Conservation (phyloP, 2,329 filamentous ascomycete genomes). For the Sporothrix schenckii region DNA sequence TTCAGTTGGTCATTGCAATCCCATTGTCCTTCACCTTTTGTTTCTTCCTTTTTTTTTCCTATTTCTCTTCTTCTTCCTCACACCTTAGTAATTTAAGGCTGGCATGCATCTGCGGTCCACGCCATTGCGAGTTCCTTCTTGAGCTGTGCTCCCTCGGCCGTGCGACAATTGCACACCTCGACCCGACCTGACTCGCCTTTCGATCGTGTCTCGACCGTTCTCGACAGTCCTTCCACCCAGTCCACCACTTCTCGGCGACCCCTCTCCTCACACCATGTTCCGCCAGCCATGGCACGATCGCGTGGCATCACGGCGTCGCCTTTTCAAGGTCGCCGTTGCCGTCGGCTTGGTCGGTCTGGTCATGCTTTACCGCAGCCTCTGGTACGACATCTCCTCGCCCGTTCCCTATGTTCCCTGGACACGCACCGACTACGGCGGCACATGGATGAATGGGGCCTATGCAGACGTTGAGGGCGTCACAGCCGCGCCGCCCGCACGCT, state of each 20-base stretch:
- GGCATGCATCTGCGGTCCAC: constrained; percentile 7
- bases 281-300: constrained; percentile 16
- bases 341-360: background rate
- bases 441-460: constrained; percentile 13
- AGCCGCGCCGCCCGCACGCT: background rate
- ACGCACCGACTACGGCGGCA: constrained; percentile 19
- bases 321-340: constrained; percentile 2
- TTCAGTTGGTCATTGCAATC: too few species aligned
- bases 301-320: background rate
- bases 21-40: background rate
- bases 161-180: background rate
- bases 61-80: background rate
- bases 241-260: background rate
- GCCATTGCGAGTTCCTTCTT: background rate
- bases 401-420: constrained; percentile 20
- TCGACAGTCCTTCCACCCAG: background rate
- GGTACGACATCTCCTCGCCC: constrained; percentile 24
- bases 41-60: background rate
- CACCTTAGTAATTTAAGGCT: background rate
- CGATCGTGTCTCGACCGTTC: background rate
- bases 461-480: background rate
- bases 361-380: constrained; percentile 3
- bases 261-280: background rate
- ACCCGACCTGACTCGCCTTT: background rate
- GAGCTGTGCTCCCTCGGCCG: background rate